Evolutionary conservation across 257 asterid species (phyloP), one percentile per base, ranked within the genome.

Genomic region (Ilex aquifolium): DNA sequence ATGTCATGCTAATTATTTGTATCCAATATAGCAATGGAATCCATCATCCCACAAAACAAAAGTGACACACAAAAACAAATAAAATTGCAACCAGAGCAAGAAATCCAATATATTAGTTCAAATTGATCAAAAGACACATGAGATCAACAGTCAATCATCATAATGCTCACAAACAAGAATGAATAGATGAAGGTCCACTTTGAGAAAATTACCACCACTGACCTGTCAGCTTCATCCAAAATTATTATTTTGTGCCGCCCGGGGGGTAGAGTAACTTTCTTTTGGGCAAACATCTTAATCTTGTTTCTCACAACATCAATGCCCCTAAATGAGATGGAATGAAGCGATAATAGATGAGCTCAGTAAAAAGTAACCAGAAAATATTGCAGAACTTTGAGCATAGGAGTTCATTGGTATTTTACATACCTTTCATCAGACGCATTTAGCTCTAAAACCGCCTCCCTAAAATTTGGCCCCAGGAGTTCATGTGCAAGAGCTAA

Each of bases 211-310:
- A 53, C 53, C 44, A 58, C n/a, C 65, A 69, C 74, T 73, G 60
- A 92, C 99, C 97, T 93, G 85, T 93, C 97, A 77, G 99, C 97
- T 76, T 93, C 96, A 59, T 90, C 96, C 89, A 93, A 74, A 55
- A 90, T 85, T 64, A 93, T 80, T 60, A 93, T 69, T 69, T 93
- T 93, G 84, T 93, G 97, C 59, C 97, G 83, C 42, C 96, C 96
- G 40, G 92, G 88, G 10, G 95, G 95, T 53, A 93, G 77, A 6
- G 99, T 93, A 51, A 87, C 95, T 66, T 90, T 90, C 83, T 85
- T 87, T 85, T 87, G 97, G 44, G 99, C 95, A 81, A 93, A 93
- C 97, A 90, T 93, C 85, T 93, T 93, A 73, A 93, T 90, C 76
- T 90, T 90, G 80, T 93, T 93, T 75, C 99, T 87, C 72, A 90